Conservation (phyloP, 768 basidiomycete species). For the Agaricus subrufescens region DNA sequence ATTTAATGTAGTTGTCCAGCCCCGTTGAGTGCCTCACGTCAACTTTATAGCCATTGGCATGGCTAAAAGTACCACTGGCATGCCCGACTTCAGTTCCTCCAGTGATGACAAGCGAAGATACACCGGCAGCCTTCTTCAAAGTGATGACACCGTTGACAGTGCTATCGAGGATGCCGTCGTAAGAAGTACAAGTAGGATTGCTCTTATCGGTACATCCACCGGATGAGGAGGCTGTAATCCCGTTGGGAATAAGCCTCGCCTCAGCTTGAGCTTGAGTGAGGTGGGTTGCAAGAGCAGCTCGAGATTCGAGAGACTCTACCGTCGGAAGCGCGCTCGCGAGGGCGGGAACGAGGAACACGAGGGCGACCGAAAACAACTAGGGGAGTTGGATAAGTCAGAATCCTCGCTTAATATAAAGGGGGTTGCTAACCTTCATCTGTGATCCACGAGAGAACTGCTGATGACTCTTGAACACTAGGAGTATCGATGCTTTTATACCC, state of each 20-base stretch:
- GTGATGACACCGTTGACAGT: conserved; percentile 24
- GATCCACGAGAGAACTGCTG: no score
- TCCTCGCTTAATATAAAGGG: no score
- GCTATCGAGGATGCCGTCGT: conserved; percentile 20
- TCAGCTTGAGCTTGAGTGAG: conserved; percentile 18
- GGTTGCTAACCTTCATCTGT: no score
- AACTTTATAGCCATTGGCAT: conserved; percentile 24
- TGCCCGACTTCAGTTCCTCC: conserved; percentile 46
- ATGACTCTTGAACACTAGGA: no score
- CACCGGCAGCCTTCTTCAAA: conserved; percentile 35
- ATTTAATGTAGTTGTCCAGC: conserved; percentile 22
- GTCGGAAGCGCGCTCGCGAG: background rate
- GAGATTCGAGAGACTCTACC: background rate
- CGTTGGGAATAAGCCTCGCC: conserved; percentile 17
- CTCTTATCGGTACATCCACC: conserved; percentile 21
- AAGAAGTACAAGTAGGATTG: conserved; percentile 22
- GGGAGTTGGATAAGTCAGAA: no score
- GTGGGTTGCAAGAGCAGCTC: background rate
- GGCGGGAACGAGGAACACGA: background rate
- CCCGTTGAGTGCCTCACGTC: conserved; percentile 19
- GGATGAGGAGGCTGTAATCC: conserved; percentile 22
- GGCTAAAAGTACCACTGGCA: conserved; percentile 21
- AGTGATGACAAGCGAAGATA: conserved; percentile 62
- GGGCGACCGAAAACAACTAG: background rate
- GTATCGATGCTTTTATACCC: no score